Conservation (phyloP, 139 green algal species). For the Picochlorum sp. region DNA sequence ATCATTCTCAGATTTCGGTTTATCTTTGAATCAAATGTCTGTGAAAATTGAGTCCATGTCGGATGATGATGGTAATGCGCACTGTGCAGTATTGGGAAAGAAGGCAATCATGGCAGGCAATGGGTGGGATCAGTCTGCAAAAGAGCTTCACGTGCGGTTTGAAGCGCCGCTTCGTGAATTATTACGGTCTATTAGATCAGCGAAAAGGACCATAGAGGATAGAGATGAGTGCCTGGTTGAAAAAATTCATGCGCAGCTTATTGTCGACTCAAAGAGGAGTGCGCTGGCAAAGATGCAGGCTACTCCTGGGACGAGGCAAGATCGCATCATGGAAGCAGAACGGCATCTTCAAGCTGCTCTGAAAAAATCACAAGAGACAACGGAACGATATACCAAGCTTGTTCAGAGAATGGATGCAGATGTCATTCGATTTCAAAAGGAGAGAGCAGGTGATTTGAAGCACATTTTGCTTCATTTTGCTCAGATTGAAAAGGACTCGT, state of each 20-base stretch:
- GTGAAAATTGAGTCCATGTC: constrained; percentile 12
- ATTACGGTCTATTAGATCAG: constrained; percentile 50
- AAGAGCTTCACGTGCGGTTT: constrained; percentile 40
- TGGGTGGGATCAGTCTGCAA: background rate
- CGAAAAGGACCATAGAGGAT: constrained; percentile 61
- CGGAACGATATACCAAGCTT: constrained; percentile 47
- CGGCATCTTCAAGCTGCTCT: constrained; percentile 55
- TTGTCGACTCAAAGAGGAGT: constrained; percentile 61
- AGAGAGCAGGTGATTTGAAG: constrained; percentile 66
- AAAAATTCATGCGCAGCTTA: constrained; percentile 33
- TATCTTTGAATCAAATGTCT: constrained; percentile 25
- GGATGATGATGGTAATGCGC: background rate
- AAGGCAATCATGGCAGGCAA: constrained; percentile 13
- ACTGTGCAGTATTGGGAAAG: constrained; percentile 35
- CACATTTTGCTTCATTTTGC: constrained; percentile 73
- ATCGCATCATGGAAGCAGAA: constrained; percentile 61
- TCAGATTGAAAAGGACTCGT: constrained; percentile 38
- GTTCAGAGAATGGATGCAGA: constrained; percentile 71
- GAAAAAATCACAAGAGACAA: constrained; percentile 37
- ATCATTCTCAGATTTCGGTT: constrained; percentile 69
- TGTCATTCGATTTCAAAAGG: constrained; percentile 71
- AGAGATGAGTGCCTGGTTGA: constrained; percentile 41
- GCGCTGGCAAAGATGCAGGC: constrained; percentile 63
- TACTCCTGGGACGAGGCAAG: constrained; percentile 56
- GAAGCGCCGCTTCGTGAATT: constrained; percentile 82